A percentile compares a stretch with the other conserved stretches of the same genome.
Evolutionary conservation across 306 rosid species (phyloP).

Genomic region (Senna siamea): DNA sequence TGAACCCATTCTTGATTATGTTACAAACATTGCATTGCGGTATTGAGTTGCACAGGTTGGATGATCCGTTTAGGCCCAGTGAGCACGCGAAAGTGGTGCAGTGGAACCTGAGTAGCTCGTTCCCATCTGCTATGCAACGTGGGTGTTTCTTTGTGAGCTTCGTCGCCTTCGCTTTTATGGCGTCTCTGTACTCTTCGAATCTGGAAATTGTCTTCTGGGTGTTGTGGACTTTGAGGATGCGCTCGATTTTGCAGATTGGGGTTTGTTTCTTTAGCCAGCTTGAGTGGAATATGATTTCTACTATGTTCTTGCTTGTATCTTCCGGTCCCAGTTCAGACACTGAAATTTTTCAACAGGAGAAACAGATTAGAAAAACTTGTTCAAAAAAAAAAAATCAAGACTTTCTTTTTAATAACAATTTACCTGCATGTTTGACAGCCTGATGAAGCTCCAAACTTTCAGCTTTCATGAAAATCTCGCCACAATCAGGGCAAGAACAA

Average conservation of each 20-base stretch:
- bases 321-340: conserved; percentile 92
- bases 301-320: conserved; percentile 99
- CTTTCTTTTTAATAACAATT: background rate
- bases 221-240: conserved; percentile 89
- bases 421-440: conserved; percentile 92
- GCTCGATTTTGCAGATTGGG: conserved; percentile 87
- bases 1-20: conserved; percentile 74
- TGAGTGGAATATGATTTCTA: conserved; percentile 94
- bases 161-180: conserved; percentile 80
- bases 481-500: conserved; percentile 88
- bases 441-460: conserved; percentile 85
- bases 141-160: conserved; percentile 91
- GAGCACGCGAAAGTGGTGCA: conserved; percentile 82
- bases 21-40: conserved; percentile 75
- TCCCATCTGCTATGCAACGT: conserved; percentile 94
- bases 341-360: conserved; percentile 39
- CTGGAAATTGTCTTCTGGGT: conserved; percentile 73
- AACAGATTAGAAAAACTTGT: background rate
- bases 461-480: conserved; percentile 86
- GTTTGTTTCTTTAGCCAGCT: conserved; percentile 94
- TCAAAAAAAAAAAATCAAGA: background rate
- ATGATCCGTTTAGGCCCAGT: conserved; percentile 81
- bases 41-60: conserved; percentile 79
- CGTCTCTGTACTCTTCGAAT: conserved; percentile 89
- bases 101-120: conserved; percentile 90